A percentile compares a stretch with the other conserved stretches of the same genome.
Conservation (phyloP, 106 monocot genomes). For the Dendrobium huoshanense region DNA sequence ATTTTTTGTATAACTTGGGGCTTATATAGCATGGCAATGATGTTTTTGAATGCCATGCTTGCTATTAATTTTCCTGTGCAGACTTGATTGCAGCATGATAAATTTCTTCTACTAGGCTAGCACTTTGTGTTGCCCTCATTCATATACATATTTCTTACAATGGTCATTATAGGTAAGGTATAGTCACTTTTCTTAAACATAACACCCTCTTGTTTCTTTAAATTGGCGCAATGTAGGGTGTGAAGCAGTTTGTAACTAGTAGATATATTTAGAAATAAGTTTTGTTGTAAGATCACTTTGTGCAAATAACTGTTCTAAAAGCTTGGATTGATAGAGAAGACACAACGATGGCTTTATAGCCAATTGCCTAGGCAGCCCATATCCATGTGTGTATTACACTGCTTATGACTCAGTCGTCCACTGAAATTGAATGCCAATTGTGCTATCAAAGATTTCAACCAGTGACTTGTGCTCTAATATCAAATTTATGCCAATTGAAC, state of each 20-base stretch:
- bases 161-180: background rate
- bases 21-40: background rate
- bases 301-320: background rate
- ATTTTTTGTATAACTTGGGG: constrained; percentile 1
- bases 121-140: background rate
- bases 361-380: background rate
- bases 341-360: background rate
- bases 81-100: background rate
- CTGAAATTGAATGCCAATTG: background rate
- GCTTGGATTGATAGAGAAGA: background rate
- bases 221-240: background rate
- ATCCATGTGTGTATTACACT: background rate
- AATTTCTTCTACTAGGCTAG: background rate
- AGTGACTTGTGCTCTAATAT: background rate
- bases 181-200: background rate
- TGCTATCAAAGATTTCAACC: background rate
- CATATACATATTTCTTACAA: no score
- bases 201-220: background rate
- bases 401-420: background rate
- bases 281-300: background rate
- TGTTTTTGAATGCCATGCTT: background rate
- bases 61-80: background rate
- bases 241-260: background rate
- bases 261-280: background rate
- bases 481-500: background rate